Evolutionary conservation across 2,329 filamentous ascomycete species (phyloP), one percentile per base, ranked within the genome.

Genomic region (Phialemonium atrogriseum): DNA sequence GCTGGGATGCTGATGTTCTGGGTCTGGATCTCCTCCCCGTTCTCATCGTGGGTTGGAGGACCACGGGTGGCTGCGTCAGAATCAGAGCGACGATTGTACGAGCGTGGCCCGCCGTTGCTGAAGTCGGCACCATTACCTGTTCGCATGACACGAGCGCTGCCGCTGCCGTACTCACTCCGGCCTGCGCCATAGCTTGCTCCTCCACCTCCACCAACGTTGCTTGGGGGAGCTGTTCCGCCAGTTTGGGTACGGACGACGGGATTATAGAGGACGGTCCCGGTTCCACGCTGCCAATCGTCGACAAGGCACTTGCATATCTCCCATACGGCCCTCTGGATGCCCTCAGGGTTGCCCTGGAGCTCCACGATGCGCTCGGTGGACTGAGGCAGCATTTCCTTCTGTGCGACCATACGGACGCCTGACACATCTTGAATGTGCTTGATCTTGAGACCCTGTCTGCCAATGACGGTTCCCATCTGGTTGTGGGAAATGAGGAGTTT

Each of bases 401-500:
- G 91, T 24, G 91, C 91, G 29, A 98, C 88, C 91, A 98, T 98
- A 54, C 91, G 88, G 37, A 96, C 91, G 43, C 88, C 88, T 5
- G 91, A 96, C 18, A 79, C 80, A 58, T 98, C 91, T 59, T 98
- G 91, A 47, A 98, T 98, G 58, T 95, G 85, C 73, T 98, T 98
- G 71, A 98, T 98, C 71, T 96, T 98, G 46, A 95, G 72, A 37
- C 91, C 91, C 58, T 93, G 84, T 44, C 87, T 80, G 50, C 91
- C 91, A 54, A 98, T 98, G 64, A 98, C 95, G 50, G 91, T 98
- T 41, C 91, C 91, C 91, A 98, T 98, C 64, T 98, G 91, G 60
- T 96, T 96, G 68, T 98, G 89, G 20, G 91, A 98, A 60, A 98
- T 96, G 56, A 98, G 80, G 19, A 98, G 80, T 55, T 94, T 94